These are phyloP conservation scores for Solanum hybrid DNA, from an alignment of 305 asterid genomes.

Conservation along the genomic window DNA sequence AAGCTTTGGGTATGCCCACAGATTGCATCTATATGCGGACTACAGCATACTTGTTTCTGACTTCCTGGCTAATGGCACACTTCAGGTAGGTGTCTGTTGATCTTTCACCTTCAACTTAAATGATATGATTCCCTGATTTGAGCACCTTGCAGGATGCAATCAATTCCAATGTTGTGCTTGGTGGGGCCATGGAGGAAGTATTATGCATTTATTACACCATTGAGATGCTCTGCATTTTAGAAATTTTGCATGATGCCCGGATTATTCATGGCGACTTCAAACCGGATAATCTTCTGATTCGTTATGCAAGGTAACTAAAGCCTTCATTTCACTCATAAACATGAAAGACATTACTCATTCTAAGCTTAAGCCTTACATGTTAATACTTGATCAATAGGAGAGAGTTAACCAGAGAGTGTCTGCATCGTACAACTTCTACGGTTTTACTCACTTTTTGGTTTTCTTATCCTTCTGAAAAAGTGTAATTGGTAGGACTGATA, in stretches of 20 bases:
- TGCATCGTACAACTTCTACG: background rate
- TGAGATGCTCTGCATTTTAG: slow-evolving; percentile 83
- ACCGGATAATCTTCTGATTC: slow-evolving; percentile 88
- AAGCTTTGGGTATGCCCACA: slow-evolving; percentile 76
- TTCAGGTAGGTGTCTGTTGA: slow-evolving; percentile 56
- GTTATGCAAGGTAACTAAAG: slow-evolving; percentile 69
- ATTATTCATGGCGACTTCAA: slow-evolving; percentile 92
- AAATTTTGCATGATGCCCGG: slow-evolving; percentile 54
- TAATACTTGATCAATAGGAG: background rate
- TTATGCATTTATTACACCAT: slow-evolving; percentile 82
- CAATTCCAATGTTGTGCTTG: slow-evolving; percentile 49
- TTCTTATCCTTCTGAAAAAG: background rate
- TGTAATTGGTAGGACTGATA: background rate
- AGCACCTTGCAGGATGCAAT: slow-evolving; percentile 67
- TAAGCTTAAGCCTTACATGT: background rate
- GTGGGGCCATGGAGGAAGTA: slow-evolving; percentile 79
- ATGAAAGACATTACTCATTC: background rate
- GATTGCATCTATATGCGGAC: slow-evolving; percentile 84
- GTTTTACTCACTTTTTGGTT: background rate
- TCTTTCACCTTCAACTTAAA: background rate
- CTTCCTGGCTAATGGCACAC: slow-evolving; percentile 77
- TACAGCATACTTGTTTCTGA: slow-evolving; percentile 79
- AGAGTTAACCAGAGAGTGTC: background rate
- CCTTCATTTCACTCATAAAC: background rate
- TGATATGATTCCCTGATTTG: slow-evolving; percentile 6